These are phyloP conservation scores for Rhodotorula sp. DNA, from an alignment of 1,284 basidiomycete species.

Conservation along the genomic window DNA sequence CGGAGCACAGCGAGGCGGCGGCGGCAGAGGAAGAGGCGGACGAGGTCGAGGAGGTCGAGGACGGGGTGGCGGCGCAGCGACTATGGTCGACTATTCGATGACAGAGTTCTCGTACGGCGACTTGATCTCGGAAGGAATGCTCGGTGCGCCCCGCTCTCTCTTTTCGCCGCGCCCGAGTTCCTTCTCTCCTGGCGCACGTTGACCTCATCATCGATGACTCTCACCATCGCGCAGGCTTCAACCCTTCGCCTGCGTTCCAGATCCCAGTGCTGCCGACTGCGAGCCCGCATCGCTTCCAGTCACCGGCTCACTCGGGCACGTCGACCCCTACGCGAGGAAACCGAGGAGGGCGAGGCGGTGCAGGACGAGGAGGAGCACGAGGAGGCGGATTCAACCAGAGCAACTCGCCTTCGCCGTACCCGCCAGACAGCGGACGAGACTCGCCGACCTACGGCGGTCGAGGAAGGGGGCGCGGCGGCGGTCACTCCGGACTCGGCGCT, in stretches of 20 bases:
- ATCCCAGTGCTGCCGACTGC: not conserved
- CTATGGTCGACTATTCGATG: conserved; percentile 15
- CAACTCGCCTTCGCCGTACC: not conserved
- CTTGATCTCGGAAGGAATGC: conserved; percentile 7
- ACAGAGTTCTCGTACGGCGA: conserved; percentile 25
- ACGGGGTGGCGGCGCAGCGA: conserved; percentile 6
- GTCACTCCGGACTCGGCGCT: not conserved
- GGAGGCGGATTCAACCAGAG: too few species aligned
- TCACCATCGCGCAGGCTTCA: conserved; percentile 22
- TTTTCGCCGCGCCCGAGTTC: not conserved
- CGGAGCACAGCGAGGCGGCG: not conserved
- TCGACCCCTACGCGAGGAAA: conserved; percentile 22
- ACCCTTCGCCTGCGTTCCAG: conserved; percentile 14
- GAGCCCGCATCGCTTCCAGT: not conserved
- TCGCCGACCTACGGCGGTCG: not conserved
- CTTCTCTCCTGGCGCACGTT: not conserved
- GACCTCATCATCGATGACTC: not conserved
- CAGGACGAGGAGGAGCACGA: not conserved
- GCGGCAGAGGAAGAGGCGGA: conserved; percentile 11
- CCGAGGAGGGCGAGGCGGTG: conserved; percentile 6
- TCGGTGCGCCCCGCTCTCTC: conserved; percentile 10
- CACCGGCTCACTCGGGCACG: not conserved
- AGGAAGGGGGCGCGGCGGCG: conserved; percentile 2
- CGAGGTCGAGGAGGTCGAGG: conserved; percentile 18
- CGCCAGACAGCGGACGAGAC: not conserved